Conservation (phyloP, 176 grass and related monocot genomes). For the Hyparrhenia diplandra region DNA sequence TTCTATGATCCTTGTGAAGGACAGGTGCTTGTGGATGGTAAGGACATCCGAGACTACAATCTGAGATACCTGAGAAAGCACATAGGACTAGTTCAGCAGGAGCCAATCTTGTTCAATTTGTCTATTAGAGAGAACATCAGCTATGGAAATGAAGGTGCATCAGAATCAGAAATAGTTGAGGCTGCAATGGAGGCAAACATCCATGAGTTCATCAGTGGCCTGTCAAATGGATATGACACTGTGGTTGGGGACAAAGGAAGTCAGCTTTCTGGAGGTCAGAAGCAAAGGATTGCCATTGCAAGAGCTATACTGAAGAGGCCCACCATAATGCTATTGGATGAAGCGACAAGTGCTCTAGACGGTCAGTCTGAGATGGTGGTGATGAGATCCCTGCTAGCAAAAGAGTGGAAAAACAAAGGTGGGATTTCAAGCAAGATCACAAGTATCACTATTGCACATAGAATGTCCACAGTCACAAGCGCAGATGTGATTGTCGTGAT, state of each 20-base stretch:
- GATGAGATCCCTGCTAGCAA: constrained; percentile 29
- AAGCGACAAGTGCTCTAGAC: constrained; percentile 59
- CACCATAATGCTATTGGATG: constrained; percentile 53
- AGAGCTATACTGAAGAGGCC: constrained; percentile 54
- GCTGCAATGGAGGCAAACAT: constrained; percentile 55
- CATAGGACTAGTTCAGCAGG: constrained; percentile 57
- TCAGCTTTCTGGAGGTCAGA: constrained; percentile 64
- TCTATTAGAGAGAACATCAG: constrained; percentile 58
- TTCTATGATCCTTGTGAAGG: constrained; percentile 58
- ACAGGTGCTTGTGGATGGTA: constrained; percentile 31
- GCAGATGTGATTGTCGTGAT: constrained; percentile 51
- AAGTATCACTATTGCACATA: constrained; percentile 54
- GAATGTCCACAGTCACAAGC: constrained; percentile 45
- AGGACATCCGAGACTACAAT: constrained; percentile 44
- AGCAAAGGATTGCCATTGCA: constrained; percentile 60
- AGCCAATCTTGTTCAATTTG: constrained; percentile 45
- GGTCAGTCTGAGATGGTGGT: constrained; percentile 44
- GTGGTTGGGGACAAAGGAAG: constrained; percentile 54
- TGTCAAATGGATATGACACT: constrained; percentile 51
- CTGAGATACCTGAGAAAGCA: constrained; percentile 47
- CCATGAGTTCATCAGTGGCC: constrained; percentile 47
- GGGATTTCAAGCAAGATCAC: constrained; percentile 28
- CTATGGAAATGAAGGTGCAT: constrained; percentile 37
- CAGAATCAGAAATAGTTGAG: constrained; percentile 39
- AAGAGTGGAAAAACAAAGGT: constrained; percentile 28